Conservation (phyloP, 495 filamentous ascomycete species). For the Podospora fimiseda region DNA sequence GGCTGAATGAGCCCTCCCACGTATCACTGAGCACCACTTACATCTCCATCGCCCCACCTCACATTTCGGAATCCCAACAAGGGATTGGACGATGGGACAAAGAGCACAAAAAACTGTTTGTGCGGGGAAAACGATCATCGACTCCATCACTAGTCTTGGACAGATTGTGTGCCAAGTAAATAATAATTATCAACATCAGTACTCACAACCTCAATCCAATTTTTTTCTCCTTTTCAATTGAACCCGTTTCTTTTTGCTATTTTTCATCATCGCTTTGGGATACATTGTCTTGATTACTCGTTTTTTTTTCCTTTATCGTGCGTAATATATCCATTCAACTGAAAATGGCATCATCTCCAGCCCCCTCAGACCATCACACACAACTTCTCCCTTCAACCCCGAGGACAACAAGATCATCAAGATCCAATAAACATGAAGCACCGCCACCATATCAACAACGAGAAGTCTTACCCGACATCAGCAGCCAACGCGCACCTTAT, state of each 20-base stretch:
- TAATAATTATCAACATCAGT: too few species aligned
- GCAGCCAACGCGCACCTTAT: slow-evolving; percentile 7
- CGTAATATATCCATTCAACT: background rate
- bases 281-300: background rate
- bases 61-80: background rate
- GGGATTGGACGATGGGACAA: background rate
- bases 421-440: background rate
- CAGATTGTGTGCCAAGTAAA: background rate
- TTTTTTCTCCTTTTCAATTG: too few species aligned
- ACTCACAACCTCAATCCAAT: too few species aligned
- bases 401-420: background rate
- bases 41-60: background rate
- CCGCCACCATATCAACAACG: background rate
- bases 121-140: background rate
- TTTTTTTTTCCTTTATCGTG: background rate
- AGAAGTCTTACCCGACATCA: slow-evolving; percentile 8
- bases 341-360: background rate
- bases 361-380: background rate
- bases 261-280: background rate
- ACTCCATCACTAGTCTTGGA: background rate
- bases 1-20: background rate
- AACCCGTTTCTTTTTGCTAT: background rate
- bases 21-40: background rate
- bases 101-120: background rate
- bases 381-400: background rate